Evolutionary conservation across 495 filamentous ascomycete genomes (phyloP), one percentile per base, ranked within the genome.

Genomic region (Thozetella sp.): DNA sequence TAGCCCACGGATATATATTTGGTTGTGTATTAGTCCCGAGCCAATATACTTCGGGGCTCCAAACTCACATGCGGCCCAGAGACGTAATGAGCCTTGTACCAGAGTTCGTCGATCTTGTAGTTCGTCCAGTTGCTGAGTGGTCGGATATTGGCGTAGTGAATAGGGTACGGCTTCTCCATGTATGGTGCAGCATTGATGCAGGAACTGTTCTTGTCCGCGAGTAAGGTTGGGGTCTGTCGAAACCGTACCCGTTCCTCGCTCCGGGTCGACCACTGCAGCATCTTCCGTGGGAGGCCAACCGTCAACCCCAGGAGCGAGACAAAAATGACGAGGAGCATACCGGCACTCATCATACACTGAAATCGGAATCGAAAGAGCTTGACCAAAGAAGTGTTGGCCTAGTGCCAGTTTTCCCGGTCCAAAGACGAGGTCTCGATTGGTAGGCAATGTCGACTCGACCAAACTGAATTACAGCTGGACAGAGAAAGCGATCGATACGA

Each of bases 181-280:
- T 15, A 48, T n/a, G 43, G 43, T 15, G 43, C 43, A 48, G 43
- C 43, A 48, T 48, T n/a, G 43, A n/a, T 48, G 43, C 43, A 48
- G 6, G n/a, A 13, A n/a, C 43, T 48, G 10, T 20, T 48, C 20
- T n/a, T n/a, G n/a, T 48, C n/a, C 10, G 43, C 43, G n/a, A n/a
- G 20, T 48, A n/a, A 11, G 10, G 43, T 48, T 3, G 11, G 43
- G 15, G 43, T 48, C 43, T 19, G 11, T n/a, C 6, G 30, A 37
- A 37, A 15, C 6, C 15, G 15, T 37, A 37, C 30, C 30, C 15
- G 30, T 6, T 48, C 43, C n/a, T n/a, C n/a, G n/a, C n/a, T n/a
- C n/a, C n/a, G n/a, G 43, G 20, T 48, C n/a, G 20, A 10, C 43
- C 6, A 37, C 9, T 17, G 30, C 6, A 37, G 6, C 30, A 37